phyloP scores from a whole-genome alignment of 768 basidiomycete species.

The Butyriboletus loyo region DNA sequence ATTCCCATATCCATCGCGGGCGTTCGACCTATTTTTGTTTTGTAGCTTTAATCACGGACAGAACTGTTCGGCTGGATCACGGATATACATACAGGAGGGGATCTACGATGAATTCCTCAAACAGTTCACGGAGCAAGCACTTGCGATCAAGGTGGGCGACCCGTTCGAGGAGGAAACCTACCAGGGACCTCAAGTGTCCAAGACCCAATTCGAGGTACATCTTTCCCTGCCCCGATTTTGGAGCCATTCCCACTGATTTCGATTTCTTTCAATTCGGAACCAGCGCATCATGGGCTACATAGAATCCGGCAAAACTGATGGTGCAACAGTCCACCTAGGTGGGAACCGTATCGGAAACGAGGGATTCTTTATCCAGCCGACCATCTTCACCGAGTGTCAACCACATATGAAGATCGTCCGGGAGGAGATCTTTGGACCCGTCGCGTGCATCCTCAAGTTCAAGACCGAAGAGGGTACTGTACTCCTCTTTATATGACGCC shows the following conservation, averaged over 20 bases:
- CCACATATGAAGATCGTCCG: constrained; percentile 12
- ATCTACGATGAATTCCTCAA: background rate
- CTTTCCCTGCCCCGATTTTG: too few species aligned
- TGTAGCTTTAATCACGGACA: constrained; percentile 9
- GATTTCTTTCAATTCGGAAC: background rate
- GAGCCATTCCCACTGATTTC: background rate
- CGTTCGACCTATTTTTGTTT: background rate
- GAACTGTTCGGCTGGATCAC: constrained; percentile 8
- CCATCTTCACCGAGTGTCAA: constrained; percentile 7
- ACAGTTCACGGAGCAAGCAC: constrained; percentile 4
- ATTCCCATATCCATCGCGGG: too few species aligned
- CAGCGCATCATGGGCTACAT: constrained; percentile 15
- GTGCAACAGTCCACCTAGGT: constrained; percentile 2
- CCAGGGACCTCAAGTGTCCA: constrained; percentile 12
- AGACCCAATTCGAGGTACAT: constrained; percentile 7
- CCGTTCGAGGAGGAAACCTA: constrained; percentile 3
- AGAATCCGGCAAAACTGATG: constrained; percentile 2
- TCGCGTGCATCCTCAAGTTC: constrained; percentile 9
- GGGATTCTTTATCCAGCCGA: constrained; percentile 11
- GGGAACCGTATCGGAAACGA: constrained; percentile 3
- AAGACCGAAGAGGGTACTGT: constrained; percentile 3
- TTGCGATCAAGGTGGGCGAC: constrained; percentile 8
- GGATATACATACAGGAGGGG: constrained; percentile 10
- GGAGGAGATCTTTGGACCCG: constrained; percentile 12
- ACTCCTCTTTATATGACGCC: too few species aligned